These are phyloP conservation scores for Dactylellina cionopaga DNA, from an alignment of 2,329 filamentous ascomycete species.

Conservation along the genomic window DNA sequence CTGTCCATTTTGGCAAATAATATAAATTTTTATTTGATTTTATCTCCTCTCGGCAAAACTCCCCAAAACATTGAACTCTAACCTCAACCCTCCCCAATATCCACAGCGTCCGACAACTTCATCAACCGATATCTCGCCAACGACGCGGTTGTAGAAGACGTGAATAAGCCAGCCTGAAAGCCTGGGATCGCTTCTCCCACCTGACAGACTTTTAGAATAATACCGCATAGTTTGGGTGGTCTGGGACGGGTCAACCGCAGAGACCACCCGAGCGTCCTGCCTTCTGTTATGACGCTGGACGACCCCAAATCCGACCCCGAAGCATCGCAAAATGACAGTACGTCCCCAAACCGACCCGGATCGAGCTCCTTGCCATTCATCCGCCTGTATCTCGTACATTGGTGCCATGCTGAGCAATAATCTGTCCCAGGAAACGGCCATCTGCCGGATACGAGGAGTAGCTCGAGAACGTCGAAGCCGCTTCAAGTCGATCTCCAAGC, in stretches of 20 bases:
- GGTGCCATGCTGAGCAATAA: constrained; percentile 41
- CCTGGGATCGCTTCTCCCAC: constrained; percentile 11
- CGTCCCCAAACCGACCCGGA: constrained; percentile 7
- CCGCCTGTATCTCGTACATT: constrained; percentile 11
- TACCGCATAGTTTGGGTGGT: constrained; percentile 46
- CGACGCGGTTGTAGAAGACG: constrained; percentile 41
- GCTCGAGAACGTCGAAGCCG: constrained; percentile 31
- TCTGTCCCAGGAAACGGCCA: constrained; percentile 46
- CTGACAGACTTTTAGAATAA: constrained; percentile 13
- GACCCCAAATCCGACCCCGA: constrained; percentile 45
- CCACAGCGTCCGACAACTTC: constrained; percentile 30
- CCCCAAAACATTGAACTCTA: constrained; percentile 51
- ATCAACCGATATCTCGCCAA: constrained; percentile 53
- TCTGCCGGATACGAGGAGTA: constrained; percentile 45
- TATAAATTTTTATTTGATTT: constrained; percentile 39
- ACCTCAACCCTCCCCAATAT: constrained; percentile 47
- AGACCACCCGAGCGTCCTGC: constrained; percentile 39
- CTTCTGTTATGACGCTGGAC: constrained; percentile 50
- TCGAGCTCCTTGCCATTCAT: neutral
- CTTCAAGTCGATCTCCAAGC: constrained; percentile 44
- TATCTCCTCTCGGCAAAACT: constrained; percentile 39
- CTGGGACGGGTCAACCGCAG: constrained; percentile 45
- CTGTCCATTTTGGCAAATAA: neutral
- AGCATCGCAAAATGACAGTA: constrained; percentile 51
- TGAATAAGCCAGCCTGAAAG: constrained; percentile 42